Percentiles rank a stretch among this genome's conserved stretches.
phyloP scores from a whole-genome alignment of 257 asterid genomes.

The Eustoma russellianum region DNA sequence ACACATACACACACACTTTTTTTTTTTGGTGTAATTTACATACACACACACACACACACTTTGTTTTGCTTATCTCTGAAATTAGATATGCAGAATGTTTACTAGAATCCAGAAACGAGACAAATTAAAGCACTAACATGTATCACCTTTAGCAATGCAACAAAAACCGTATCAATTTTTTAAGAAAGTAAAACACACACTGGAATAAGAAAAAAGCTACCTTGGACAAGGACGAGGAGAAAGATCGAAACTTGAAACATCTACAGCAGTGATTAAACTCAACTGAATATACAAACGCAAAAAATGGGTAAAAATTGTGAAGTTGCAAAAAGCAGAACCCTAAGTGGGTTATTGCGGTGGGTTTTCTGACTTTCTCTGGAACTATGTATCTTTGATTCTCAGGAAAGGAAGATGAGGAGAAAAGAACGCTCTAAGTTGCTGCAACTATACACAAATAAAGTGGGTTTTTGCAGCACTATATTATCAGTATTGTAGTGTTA shows the following conservation, averaged over 20 bases:
- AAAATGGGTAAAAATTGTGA: background rate
- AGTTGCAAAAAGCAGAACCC: constrained; percentile 5
- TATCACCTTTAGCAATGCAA: background rate
- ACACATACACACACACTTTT: too few species aligned
- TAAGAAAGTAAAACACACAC: background rate
- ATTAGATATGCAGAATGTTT: background rate
- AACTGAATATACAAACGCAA: constrained; percentile 6
- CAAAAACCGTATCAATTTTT: background rate
- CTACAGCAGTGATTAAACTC: constrained; percentile 13
- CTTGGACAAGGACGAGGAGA: constrained; percentile 13
- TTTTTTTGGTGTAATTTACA: too few species aligned
- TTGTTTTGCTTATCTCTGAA: background rate
- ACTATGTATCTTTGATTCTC: background rate
- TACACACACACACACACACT: background rate
- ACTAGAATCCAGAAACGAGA: background rate
- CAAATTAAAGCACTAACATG: background rate
- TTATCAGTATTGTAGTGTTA: too few species aligned
- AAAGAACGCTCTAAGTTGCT: too few species aligned
- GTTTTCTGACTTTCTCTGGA: background rate
- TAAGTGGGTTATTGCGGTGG: background rate
- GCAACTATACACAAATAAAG: too few species aligned
- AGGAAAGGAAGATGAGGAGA: constrained; percentile 5
- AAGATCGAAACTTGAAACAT: constrained; percentile 40
- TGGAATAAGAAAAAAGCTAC: constrained; percentile 3
- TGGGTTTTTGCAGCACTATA: too few species aligned